These are phyloP conservation scores for Boletus patriciae DNA, from an alignment of 768 basidiomycete genomes.

Conservation along the genomic window DNA sequence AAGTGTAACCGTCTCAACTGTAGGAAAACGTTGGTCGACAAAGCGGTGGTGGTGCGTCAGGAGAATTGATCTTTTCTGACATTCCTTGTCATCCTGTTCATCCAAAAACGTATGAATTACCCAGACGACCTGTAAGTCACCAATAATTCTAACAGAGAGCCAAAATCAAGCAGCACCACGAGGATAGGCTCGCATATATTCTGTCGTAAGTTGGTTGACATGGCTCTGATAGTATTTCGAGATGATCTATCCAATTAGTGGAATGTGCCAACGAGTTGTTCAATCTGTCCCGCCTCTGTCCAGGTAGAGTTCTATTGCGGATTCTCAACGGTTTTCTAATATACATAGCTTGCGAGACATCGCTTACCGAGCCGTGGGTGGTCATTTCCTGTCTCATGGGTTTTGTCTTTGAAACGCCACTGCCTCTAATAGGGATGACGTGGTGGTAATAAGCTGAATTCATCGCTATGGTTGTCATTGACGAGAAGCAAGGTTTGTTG, in stretches of 20 bases:
- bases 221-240: background rate
- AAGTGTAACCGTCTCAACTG: slow-evolving; percentile 81
- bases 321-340: slow-evolving; percentile 2
- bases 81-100: background rate
- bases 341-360: slow-evolving; percentile 74
- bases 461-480: background rate
- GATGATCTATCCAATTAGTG: slow-evolving; percentile 42
- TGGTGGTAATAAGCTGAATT: slow-evolving; percentile 46
- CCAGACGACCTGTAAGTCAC: slow-evolving; percentile 56
- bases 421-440: slow-evolving; percentile 43
- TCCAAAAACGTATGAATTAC: slow-evolving; percentile 12
- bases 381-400: background rate
- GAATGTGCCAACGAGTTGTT: slow-evolving; percentile 86
- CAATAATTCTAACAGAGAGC: background rate
- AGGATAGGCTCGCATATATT: slow-evolving; percentile 80
- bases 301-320: slow-evolving; percentile 45
- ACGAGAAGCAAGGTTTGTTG: slow-evolving; percentile 61
- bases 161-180: background rate
- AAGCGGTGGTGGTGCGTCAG: slow-evolving; percentile 77
- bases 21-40: slow-evolving; percentile 64
- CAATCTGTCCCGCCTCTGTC: slow-evolving; percentile 73
- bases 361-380: slow-evolving; percentile 72
- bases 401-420: background rate
- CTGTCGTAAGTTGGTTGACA: slow-evolving; percentile 50
- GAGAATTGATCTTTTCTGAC: background rate